Evolutionary conservation across 148 eudicot genomes (phyloP), one percentile per base, ranked within the genome.

Genomic region (Drosera capensis): DNA sequence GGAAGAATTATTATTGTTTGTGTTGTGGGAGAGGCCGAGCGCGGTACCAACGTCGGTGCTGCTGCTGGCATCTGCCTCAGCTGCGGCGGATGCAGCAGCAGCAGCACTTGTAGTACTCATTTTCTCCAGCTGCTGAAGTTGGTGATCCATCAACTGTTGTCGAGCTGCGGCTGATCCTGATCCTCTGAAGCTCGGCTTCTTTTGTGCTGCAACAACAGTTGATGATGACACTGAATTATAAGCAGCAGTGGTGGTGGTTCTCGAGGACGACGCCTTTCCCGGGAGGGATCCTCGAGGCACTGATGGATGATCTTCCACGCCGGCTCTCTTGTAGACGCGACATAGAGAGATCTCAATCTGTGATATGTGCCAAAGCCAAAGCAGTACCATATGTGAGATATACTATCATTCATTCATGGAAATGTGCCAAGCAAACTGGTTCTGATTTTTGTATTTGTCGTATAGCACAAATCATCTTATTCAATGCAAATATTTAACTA

Each of bases 291-390:
- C 63, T 50, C 82, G 76, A 1, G 82, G 78, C 40, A 74, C 64
- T 1, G 90, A 73, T 7, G 79, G 78, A 43, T 80, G 83, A 37
- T 88, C 92, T 44, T 80, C 94, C 18, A 83, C 86, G 0, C 97
- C 94, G 0, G 94, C 57, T 49, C 97, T 51, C 57, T 88, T 88
- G 66, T 88, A 83, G 45, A 88, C 94, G 6, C 94, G 78, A 45
- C 97, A 88, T 7, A 88, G 68, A 9, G 97, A 83, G 1, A 83
- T 83, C 62, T 88, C 97, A 34, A 77, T 75, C 97, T 88, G 72
- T 44, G 57, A 50, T 8, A n/a, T n/a, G n/a, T n/a, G n/a, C n/a
- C n/a, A n/a, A n/a, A n/a, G n/a, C n/a, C n/a, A n/a, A n/a, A n/a
- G n/a, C n/a, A n/a, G n/a, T n/a, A n/a, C n/a, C n/a, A n/a, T n/a